Percentiles rank a stretch among this genome's conserved stretches.
Conservation (phyloP, 1,284 basidiomycete species). For the Leucocoprinus gongylophorus region DNA sequence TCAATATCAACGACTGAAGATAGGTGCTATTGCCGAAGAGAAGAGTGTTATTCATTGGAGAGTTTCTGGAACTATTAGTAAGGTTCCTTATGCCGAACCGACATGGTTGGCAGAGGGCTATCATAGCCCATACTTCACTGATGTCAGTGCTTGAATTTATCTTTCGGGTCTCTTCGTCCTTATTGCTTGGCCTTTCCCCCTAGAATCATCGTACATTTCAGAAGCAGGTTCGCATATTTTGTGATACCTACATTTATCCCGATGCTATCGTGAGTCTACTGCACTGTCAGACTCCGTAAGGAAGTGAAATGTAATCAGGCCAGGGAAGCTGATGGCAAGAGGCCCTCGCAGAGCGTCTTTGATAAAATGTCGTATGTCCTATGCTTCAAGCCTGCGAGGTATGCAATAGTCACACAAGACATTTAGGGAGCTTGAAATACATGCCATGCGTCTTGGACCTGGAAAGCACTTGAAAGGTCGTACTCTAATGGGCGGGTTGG, state of each 20-base stretch:
- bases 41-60: constrained; percentile 48
- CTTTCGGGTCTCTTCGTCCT: background rate
- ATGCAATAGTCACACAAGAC: background rate
- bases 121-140: constrained; percentile 62
- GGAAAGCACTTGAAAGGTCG: constrained; percentile 78
- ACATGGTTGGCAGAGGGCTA: constrained; percentile 70
- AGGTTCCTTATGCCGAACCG: constrained; percentile 80
- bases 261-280: constrained; percentile 23
- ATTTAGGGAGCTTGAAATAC: constrained; percentile 57
- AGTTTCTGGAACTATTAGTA: constrained; percentile 51
- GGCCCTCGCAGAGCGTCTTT: constrained; percentile 55
- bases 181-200: background rate
- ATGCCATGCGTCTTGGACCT: constrained; percentile 88
- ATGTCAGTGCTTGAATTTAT: constrained; percentile 34
- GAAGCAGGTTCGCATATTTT: constrained; percentile 32
- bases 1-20: constrained; percentile 63
- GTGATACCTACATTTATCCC: constrained; percentile 28
- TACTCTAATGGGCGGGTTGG: constrained; percentile 63
- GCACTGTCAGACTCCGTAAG: background rate
- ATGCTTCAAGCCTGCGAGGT: background rate
- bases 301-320: constrained; percentile 30
- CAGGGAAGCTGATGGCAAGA: constrained; percentile 73
- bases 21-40: constrained; percentile 66
- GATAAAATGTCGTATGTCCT: constrained; percentile 60
- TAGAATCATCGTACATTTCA: constrained; percentile 58